Base-by-base conservation (phyloP, 1,284 basidiomycete genomes). In the Filobasidium uniguttulatum region DNA sequence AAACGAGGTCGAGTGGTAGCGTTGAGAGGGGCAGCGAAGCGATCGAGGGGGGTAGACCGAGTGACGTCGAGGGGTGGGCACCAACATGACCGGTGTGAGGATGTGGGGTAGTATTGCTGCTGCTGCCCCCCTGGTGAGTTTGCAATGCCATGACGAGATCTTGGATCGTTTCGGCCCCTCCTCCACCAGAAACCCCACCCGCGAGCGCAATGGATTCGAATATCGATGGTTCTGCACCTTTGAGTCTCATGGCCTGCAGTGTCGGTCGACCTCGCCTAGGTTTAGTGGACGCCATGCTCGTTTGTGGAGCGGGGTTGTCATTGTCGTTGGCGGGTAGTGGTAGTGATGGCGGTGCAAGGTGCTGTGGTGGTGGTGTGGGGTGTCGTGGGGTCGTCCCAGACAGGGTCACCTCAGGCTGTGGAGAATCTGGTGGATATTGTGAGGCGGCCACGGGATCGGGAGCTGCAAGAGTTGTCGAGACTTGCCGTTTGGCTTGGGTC, bases 1-100 rank as follows among this genome's bases (percentile, higher is more conserved):
- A 52, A 10, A 52, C 50, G 31, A 34, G 35, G 15, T 52, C 50
- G 33, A 47, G 45, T 30, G 38, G 37, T 33, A 52, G 29, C 9
- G 43, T 45, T n/a, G n/a, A n/a, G n/a, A n/a, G n/a, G 8, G 26
- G 47, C 5, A 40, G 41, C 20, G 41, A 49, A 4, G 47, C 47
- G n/a, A n/a, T n/a, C n/a, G n/a, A n/a, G n/a, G n/a, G n/a, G n/a
- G n/a, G n/a, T n/a, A n/a, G n/a, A n/a, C 29, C 44, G 29, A 37
- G 44, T 49, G 10, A 40, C 47, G 30, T 49, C 47, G 47, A 22
- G 41, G 15, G 44, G 41, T 4, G 47, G 38, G 22, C 47, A 41
- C 20, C 38, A 37, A 22, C 38, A 43, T 23, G 35, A 37, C 6
- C 29, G 38, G 25, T 49, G 44, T 10, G 44, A n/a, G 17, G 41